These are phyloP conservation scores for Aspergillus egyptiacus DNA, from an alignment of 495 filamentous ascomycete genomes.

Conservation along the genomic window DNA sequence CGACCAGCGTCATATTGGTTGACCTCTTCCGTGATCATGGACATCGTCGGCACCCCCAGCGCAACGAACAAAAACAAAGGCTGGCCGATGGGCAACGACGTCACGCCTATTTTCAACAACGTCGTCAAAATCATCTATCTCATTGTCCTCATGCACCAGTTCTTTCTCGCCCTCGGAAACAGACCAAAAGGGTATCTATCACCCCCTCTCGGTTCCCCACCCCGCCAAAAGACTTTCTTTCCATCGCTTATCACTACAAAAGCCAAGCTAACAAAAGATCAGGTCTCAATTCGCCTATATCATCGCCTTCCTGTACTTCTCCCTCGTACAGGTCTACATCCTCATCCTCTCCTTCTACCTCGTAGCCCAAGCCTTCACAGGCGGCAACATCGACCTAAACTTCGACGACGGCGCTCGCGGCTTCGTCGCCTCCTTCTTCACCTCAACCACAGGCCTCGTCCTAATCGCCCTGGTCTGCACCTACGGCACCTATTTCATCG, in stretches of 20 bases:
- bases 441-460: constrained; percentile 69
- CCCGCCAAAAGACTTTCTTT: background rate
- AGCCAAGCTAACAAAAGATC: background rate
- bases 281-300: constrained; percentile 52
- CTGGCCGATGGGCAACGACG: constrained; percentile 74
- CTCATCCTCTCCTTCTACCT: constrained; percentile 83
- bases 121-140: constrained; percentile 89
- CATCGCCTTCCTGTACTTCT: constrained; percentile 81
- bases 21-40: constrained; percentile 93
- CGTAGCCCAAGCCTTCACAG: constrained; percentile 71
- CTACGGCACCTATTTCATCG: constrained; percentile 91
- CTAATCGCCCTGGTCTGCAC: constrained; percentile 86
- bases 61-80: constrained; percentile 40
- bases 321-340: constrained; percentile 79
- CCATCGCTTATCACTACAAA: too few species aligned
- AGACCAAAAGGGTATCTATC: constrained; percentile 71
- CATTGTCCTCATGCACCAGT: constrained; percentile 83
- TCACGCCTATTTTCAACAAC: constrained; percentile 86
- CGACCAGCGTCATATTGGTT: constrained; percentile 77
- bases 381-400: constrained; percentile 47
- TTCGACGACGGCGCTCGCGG: constrained; percentile 41
- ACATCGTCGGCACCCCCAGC: constrained; percentile 75
- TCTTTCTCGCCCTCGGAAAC: constrained; percentile 93
- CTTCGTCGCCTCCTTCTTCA: constrained; percentile 71
- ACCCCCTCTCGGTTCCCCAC: too few species aligned